phyloP scores from a whole-genome alignment of 305 asterid species.

The Fraxinus xanthoxyloides region DNA sequence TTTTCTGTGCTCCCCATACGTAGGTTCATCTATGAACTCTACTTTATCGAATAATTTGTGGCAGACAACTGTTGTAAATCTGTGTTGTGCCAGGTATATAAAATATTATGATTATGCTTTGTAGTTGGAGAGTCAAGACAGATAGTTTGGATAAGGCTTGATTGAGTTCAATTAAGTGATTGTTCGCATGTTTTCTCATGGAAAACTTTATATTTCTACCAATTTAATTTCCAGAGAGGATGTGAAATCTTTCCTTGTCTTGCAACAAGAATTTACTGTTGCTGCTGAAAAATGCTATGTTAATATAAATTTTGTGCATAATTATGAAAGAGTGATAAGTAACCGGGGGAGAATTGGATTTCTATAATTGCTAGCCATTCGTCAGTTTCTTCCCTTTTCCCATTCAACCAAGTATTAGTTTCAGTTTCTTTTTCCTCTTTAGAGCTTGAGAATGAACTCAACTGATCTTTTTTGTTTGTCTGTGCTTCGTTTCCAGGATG shows the following conservation, averaged over 20 bases:
- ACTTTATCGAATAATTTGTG: neutral
- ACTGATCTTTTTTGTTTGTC: slow-evolving; percentile 20
- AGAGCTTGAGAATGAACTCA: slow-evolving; percentile 9
- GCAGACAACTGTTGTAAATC: neutral
- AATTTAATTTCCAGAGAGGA: neutral
- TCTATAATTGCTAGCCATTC: slow-evolving; percentile 8
- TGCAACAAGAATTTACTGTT: slow-evolving; percentile 2
- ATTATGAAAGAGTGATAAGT: slow-evolving; percentile 9
- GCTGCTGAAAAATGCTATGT: slow-evolving; percentile 21
- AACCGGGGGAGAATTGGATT: slow-evolving; percentile 12
- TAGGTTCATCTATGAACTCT: neutral
- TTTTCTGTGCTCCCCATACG: neutral
- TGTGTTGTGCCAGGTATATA: neutral
- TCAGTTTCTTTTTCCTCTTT: slow-evolving; percentile 17
- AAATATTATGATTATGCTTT: neutral
- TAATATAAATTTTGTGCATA: slow-evolving; percentile 8
- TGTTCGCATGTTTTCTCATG: neutral
- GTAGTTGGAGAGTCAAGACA: neutral
- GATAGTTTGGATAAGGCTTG: neutral
- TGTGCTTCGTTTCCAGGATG: slow-evolving; percentile 74
- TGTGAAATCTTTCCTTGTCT: slow-evolving; percentile 12
- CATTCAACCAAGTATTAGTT: slow-evolving; percentile 10
- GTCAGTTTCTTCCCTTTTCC: slow-evolving; percentile 8
- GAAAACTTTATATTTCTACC: slow-evolving; percentile 4
- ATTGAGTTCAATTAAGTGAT: neutral